These are phyloP conservation scores for Phaffia rhodozyma DNA, from an alignment of 1,284 basidiomycete genomes.

Conservation along the genomic window DNA sequence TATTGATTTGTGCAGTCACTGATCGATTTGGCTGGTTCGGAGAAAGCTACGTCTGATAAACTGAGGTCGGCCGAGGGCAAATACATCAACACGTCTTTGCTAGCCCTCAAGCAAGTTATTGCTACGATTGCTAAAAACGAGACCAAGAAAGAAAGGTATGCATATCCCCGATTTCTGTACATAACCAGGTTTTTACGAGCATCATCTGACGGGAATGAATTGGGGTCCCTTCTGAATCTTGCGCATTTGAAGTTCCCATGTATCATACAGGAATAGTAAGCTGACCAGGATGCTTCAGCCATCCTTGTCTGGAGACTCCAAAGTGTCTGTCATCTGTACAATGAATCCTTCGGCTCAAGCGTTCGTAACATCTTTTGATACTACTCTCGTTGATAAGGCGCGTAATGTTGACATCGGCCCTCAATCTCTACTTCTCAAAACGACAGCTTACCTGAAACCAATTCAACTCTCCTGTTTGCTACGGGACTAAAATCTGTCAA, in stretches of 20 bases:
- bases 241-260: slow-evolving; percentile 39
- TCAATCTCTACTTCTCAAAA: neutral
- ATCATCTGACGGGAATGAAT: neutral
- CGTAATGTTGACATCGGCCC: too few relatives aligned
- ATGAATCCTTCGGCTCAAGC: slow-evolving; percentile 61
- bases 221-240: neutral
- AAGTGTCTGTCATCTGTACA: slow-evolving; percentile 92
- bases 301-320: slow-evolving; percentile 83
- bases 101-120: slow-evolving; percentile 17
- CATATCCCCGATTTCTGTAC: neutral
- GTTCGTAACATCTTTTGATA: slow-evolving; percentile 23
- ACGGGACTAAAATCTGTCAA: slow-evolving; percentile 40
- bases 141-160: slow-evolving; percentile 10
- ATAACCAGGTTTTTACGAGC: slow-evolving; percentile 42
- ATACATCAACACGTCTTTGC: slow-evolving; percentile 58
- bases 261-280: slow-evolving; percentile 93
- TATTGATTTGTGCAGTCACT: slow-evolving; percentile 46
- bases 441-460: slow-evolving; percentile 57
- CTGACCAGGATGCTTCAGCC: slow-evolving; percentile 86
- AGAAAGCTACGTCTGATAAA: slow-evolving; percentile 87
- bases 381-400: neutral
- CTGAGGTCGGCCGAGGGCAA: slow-evolving; percentile 83
- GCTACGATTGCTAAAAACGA: slow-evolving; percentile 18
- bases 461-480: slow-evolving; percentile 78
- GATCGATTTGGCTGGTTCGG: slow-evolving; percentile 94